Base-by-base conservation (phyloP, 108 stramenopile species). In the Nitzschia sp. region DNA sequence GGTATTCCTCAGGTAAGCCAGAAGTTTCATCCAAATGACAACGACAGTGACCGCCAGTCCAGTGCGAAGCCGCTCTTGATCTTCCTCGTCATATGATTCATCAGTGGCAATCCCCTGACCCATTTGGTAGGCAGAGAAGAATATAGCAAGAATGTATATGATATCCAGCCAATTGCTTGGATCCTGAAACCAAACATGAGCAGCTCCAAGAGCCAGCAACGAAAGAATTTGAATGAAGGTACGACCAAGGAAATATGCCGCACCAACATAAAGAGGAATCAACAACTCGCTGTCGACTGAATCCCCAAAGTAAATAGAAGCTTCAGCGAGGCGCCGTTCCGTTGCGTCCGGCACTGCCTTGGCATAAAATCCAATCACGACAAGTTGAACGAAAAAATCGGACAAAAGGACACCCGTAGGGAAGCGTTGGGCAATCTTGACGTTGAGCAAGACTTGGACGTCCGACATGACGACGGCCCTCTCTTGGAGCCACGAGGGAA, bases 401-500 rank as follows among this genome's bases (percentile, higher is more conserved):
- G 70, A 19, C 64, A 86, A 65, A 25, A 82, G 70, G 20, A 84
- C 67, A 2, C 70, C 64, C 5, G 90, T 88, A 0, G 90, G 86
- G 51, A 91, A 86, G 26, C 83, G 69, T 44, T 83, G 77, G 14
- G 84, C 62, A 53, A 91, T 91, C 64, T 86, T 87, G 11, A 73
- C 57, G 58, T 91, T 91, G 10, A 91, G 63, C 39, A 86, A 58
- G 34, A 53, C 65, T 39, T 91, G 90, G 10, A 91, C 84, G 2
- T 65, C 62, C 0, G 75, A 79, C 70, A 79, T 70, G 38, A 87
- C 70, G 21, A 88, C 86, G 0, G 90, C 86, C n/a, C 58, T 14
- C 20, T 91, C 90, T 44, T 69, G 63, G 24, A 91, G 57, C 83
- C 84, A 91, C 25, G 67, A 66, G 11, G 90, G 90, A 51, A 91